Conservation (phyloP, 805 yeast genomes). For the Suhomyces sp. region DNA sequence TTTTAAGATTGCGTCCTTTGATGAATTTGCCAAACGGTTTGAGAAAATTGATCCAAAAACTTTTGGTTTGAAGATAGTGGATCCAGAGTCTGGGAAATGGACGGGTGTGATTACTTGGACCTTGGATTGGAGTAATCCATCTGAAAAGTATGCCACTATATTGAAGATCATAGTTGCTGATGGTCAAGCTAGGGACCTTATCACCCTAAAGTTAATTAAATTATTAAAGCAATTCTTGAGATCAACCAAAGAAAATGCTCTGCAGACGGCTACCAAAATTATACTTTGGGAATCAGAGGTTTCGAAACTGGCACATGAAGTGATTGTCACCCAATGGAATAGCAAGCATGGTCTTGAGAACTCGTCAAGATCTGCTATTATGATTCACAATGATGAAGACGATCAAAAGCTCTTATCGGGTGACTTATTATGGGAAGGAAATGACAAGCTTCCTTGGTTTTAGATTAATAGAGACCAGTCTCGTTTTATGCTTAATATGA, state of each 20-base stretch:
- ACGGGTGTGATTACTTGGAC: constrained; percentile 40
- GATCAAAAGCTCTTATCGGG: constrained; percentile 24
- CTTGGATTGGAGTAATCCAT: constrained; percentile 29
- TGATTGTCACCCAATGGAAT: constrained; percentile 15
- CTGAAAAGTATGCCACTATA: constrained; percentile 25
- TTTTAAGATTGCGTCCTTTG: constrained; percentile 17
- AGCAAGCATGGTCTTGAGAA: constrained; percentile 30
- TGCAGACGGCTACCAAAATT: constrained; percentile 17
- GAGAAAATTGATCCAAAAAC: constrained; percentile 24
- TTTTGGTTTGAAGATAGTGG: constrained; percentile 31
- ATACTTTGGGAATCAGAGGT: constrained; percentile 38
- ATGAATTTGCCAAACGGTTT: constrained; percentile 18
- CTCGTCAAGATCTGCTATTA: constrained; percentile 36
- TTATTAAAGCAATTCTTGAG: constrained; percentile 16
- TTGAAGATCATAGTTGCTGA: constrained; percentile 26
- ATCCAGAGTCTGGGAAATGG: constrained; percentile 13
- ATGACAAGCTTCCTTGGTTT: constrained; percentile 45
- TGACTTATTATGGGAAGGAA: constrained; percentile 40
- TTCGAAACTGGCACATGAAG: constrained; percentile 12
- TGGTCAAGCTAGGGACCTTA: constrained; percentile 16
- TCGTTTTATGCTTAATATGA: not conserved
- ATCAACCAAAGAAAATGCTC: constrained; percentile 12
- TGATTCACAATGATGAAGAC: constrained; percentile 25
- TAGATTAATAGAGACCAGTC: constrained; percentile 10
- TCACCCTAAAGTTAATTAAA: constrained; percentile 15